These are phyloP conservation scores for Podochytrium sp. DNA, from an alignment of 192 early-diverging fungal species.

Conservation along the genomic window DNA sequence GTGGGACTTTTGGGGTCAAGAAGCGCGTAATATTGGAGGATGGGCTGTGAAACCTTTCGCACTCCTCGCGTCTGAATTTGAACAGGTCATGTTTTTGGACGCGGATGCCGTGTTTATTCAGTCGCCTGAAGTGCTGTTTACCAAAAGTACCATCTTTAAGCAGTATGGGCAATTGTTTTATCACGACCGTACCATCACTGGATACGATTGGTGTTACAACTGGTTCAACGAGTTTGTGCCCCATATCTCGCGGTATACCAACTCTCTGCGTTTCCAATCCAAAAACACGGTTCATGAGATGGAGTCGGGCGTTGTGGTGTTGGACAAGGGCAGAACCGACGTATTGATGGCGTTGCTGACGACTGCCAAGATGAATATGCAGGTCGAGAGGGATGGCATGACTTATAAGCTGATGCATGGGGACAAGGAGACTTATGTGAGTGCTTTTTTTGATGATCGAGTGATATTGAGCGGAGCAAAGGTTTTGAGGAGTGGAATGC, in stretches of 20 bases:
- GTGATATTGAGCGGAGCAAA: slow-evolving; percentile 1
- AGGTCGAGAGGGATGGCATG: slow-evolving; percentile 24
- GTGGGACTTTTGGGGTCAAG: slow-evolving; percentile 42
- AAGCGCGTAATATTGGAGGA: background rate
- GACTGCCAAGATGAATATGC: slow-evolving; percentile 58
- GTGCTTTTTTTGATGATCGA: background rate
- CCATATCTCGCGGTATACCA: slow-evolving; percentile 46
- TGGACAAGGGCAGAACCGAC: slow-evolving; percentile 56
- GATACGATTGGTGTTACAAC: slow-evolving; percentile 40
- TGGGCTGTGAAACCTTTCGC: slow-evolving; percentile 65
- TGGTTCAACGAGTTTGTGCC: slow-evolving; percentile 64
- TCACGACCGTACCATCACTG: slow-evolving; percentile 53
- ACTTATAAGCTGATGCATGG: slow-evolving; percentile 42
- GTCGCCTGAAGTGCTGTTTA: slow-evolving; percentile 58
- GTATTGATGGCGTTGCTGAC: slow-evolving; percentile 59
- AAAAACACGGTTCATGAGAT: slow-evolving; percentile 57
- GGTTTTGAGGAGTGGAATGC: background rate
- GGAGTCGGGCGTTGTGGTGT: slow-evolving; percentile 69
- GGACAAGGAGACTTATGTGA: slow-evolving; percentile 59
- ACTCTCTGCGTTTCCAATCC: slow-evolving; percentile 47
- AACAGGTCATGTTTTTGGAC: slow-evolving; percentile 69
- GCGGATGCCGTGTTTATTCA: slow-evolving; percentile 71
- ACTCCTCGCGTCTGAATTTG: slow-evolving; percentile 61
- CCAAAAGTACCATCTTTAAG: slow-evolving; percentile 35
- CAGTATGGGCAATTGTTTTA: slow-evolving; percentile 63